Conservation (phyloP, 768 basidiomycete genomes). For the Lyophyllum shimeji region DNA sequence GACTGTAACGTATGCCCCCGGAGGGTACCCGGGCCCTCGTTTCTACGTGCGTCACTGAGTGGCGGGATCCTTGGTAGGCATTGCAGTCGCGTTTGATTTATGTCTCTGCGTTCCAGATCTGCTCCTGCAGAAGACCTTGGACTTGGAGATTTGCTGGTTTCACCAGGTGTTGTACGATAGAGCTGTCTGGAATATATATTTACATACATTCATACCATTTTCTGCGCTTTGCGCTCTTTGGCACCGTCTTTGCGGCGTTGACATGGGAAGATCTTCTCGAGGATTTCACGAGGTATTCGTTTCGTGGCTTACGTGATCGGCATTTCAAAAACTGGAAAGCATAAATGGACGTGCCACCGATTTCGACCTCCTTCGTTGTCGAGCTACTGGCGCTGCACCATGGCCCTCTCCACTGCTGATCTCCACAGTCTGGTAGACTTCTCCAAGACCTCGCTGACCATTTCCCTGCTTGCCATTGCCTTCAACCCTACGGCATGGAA, state of each 20-base stretch:
- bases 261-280: not conserved
- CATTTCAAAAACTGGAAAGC: not conserved
- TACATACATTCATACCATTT: not conserved
- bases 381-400: constrained; percentile 13
- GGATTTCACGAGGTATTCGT: not conserved
- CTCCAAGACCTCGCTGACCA: constrained; percentile 60
- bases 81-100: constrained; percentile 1
- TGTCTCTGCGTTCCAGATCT: not conserved
- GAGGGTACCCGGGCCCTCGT: not conserved
- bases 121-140: not conserved
- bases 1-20: constrained; percentile 44
- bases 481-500: constrained; percentile 99
- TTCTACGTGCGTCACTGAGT: not conserved
- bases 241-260: not conserved
- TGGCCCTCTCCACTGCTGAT: constrained; percentile 12
- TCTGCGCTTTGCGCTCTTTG: not conserved
- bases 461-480: constrained; percentile 66
- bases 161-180: constrained; percentile 13
- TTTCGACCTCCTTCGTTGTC: not conserved
- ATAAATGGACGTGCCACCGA: not conserved
- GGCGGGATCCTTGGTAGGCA: not conserved
- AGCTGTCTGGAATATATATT: not conserved
- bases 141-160: not conserved
- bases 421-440: constrained; percentile 49
- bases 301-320: constrained; percentile 9